Base-by-base conservation (phyloP, 768 basidiomycete genomes). In the Astraeus odoratus region DNA sequence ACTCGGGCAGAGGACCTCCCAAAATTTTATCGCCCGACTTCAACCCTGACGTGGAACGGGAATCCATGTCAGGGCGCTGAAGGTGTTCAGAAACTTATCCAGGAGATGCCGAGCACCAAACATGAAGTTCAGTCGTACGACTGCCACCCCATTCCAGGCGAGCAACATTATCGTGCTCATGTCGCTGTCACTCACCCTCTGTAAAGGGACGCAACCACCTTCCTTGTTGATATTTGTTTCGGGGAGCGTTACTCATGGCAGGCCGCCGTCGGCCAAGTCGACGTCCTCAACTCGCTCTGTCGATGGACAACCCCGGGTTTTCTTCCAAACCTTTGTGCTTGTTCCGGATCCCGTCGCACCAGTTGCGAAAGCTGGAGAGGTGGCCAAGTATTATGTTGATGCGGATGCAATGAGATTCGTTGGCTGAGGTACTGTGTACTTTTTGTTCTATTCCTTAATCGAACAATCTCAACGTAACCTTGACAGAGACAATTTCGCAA, bases 101-200 rank as follows among this genome's bases (percentile, higher is more conserved):
- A 75, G 51, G 77, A 76, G 42, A 88, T 88, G 81, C 87, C 87
- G 2, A 68, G 69, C 16, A 87, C 88, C 22, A 86, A 80, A 52
- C 89, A 92, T 54, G 90, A 92, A 47, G 74, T 92, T 16, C 83
- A 87, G 60, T 88, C 86, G 15, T 89, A 88, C 51, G 90, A 92
- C 59, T 92, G 90, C 54, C 89, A 92, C 61, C 85, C 90, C 27
- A 88, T 92, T 48, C 85, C 87, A 64, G 86, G 89, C 85, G 44
- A 43, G 65, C 57, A 37, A 35, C 38, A 22, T 48, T 41, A 20
- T 39, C 22, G 25, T 24, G 26, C 31, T 16, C 34, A 35, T 39
- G 41, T 19, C 30, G 43, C 47, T 40, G 46, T 38, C 50, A 29
- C n/a, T 26, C 15, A 8, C 42, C 51, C 44, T 48, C 39, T 36